phyloP scores from a whole-genome alignment of 2,329 filamentous ascomycete species.

The Herpotrichia juniperi region DNA sequence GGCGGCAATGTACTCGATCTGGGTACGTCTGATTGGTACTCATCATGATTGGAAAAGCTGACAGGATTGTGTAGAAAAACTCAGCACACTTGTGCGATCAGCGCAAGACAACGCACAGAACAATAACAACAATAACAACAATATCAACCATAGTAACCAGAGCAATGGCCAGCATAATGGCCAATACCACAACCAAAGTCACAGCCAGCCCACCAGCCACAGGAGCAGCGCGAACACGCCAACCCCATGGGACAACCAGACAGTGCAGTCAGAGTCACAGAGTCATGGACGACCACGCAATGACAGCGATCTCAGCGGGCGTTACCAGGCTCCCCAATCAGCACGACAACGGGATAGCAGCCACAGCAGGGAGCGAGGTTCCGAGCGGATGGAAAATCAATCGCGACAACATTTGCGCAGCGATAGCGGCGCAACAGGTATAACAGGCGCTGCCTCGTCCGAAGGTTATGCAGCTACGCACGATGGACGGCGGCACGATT shows the following conservation, averaged over 20 bases:
- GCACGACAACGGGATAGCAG: conserved; percentile 44
- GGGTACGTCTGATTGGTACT: conserved; percentile 61
- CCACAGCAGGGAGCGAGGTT: conserved; percentile 44
- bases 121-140: too few relatives aligned
- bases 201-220: conserved; percentile 22
- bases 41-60: neutral
- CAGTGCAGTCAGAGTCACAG: conserved; percentile 58
- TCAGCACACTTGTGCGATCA: conserved; percentile 89
- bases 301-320: conserved; percentile 40
- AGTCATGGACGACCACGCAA: conserved; percentile 45
- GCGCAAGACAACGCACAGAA: conserved; percentile 66
- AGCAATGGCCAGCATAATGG: neutral
- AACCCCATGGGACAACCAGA: conserved; percentile 67
- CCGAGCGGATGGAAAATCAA: conserved; percentile 40
- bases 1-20: conserved; percentile 92
- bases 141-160: too few relatives aligned
- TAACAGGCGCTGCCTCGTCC: conserved; percentile 73
- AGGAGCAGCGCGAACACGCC: conserved; percentile 63
- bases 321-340: conserved; percentile 33
- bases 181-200: conserved; percentile 17
- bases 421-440: conserved; percentile 78
- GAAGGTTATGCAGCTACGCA: conserved; percentile 80
- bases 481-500: conserved; percentile 83
- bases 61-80: conserved; percentile 72
- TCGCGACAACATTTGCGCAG: conserved; percentile 69